A percentile compares a stretch with the other conserved stretches of the same genome.
These are phyloP conservation scores for Gaultheria prostrata DNA, from an alignment of 148 eudicot species.

Conservation along the genomic window DNA sequence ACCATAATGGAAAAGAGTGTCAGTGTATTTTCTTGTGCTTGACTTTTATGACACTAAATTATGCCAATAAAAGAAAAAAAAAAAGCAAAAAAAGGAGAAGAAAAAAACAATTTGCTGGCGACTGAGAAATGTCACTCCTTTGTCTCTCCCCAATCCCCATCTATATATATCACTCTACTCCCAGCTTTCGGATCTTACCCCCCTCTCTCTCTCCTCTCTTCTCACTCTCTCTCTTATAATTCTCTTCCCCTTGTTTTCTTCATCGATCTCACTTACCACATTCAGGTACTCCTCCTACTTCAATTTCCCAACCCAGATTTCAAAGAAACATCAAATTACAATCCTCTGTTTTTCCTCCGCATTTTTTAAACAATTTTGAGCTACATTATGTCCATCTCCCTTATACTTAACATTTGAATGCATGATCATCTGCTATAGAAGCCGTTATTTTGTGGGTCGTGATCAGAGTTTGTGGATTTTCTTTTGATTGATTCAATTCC, in stretches of 20 bases:
- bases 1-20: background rate
- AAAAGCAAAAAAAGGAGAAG: background rate
- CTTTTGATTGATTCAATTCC: background rate
- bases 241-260: background rate
- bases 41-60: background rate
- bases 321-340: background rate
- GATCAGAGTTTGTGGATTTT: background rate
- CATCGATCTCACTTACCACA: background rate
- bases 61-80: background rate
- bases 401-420: background rate
- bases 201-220: background rate
- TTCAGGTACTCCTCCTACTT: background rate
- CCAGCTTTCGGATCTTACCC: background rate
- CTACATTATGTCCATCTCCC: constrained; percentile 5
- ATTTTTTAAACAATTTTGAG: background rate
- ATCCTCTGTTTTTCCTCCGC: background rate
- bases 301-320: background rate
- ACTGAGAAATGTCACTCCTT: background rate
- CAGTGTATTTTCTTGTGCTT: background rate
- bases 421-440: background rate
- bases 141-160: background rate
- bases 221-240: background rate
- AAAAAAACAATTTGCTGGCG: background rate
- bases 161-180: background rate
- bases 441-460: constrained; percentile 12